A percentile compares a stretch with the other conserved stretches of the same genome.
Evolutionary conservation across 305 asterid genomes (phyloP).

Genomic region (Solanum hybrid): DNA sequence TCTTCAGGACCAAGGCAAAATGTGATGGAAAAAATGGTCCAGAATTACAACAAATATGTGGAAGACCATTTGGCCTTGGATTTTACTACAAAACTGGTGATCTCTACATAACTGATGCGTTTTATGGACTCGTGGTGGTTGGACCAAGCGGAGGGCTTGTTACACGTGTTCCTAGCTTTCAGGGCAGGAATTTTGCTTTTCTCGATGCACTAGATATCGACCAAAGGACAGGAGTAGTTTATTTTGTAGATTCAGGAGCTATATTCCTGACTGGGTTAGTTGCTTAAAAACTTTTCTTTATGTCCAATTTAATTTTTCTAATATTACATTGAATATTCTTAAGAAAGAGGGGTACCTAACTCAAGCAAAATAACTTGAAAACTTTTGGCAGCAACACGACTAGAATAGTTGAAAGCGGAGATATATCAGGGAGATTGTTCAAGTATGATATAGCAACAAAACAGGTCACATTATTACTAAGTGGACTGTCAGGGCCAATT

Average conservation of each 20-base stretch:
- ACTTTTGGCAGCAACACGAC: neutral
- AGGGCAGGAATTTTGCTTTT: neutral
- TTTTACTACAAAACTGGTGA: neutral
- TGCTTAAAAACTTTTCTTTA: neutral
- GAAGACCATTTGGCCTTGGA: slow-evolving; percentile 3
- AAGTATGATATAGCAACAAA: slow-evolving; percentile 3
- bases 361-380: neutral
- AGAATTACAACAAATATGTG: slow-evolving; percentile 1
- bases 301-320: neutral
- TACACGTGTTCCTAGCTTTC: neutral
- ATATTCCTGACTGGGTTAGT: neutral
- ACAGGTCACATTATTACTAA: neutral
- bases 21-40: slow-evolving; percentile 7
- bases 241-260: slow-evolving; percentile 4
- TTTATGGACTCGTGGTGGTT: neutral
- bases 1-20: neutral
- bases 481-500: neutral
- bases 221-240: neutral
- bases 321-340: neutral
- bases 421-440: slow-evolving; percentile 3
- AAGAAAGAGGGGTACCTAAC: neutral
- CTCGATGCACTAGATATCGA: neutral
- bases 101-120: neutral
- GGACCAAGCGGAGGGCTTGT: slow-evolving; percentile 5
- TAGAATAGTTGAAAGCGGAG: neutral